Evolutionary conservation across 495 filamentous ascomycete species (phyloP), one percentile per base, ranked within the genome.

Genomic region (Hyaloscypha variabilis): DNA sequence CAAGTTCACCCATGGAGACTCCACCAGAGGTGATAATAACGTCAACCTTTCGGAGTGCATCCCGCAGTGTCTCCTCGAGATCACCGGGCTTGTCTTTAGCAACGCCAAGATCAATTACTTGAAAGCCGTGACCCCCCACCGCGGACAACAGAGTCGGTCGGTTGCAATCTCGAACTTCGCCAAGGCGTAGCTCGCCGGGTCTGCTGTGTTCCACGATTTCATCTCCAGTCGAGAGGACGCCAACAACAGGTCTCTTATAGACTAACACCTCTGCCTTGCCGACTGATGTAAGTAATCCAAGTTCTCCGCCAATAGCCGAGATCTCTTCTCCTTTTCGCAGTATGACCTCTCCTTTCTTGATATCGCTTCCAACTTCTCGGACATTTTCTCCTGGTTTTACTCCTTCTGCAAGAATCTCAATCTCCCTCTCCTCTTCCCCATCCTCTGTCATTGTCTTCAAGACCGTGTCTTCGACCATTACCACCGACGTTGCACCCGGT

Each of bases 1-100:
- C 95, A 1, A 97, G 87, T 77, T 99, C 95, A 65, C 95, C 95
- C 95, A 99, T 99, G 17, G 93, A 97, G 24, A 97, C 95, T 23
- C 95, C 96, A 34, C 95, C 95, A 0, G 91, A 94, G 14, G 96
- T 98, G 68, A 99, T 87, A 57, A 98, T 83, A 28, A 98, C 82
- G 70, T 97, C 93, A 26, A 89, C 87, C 42, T 81, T 79, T 25
- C 88, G 84, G 54, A 98, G 75, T 23, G 91, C 91, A 66, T 84
- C 81, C 6, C 92, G 85, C 14, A 99, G 82, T 26, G 82, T 86
- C 63, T 89, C 78, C 71, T 96, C 94, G 10, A 99, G 83, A 19
- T 88, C 84, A n/a, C 86, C 88, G 0, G 87, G 70, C 77, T 84
- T 91, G 76, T 99, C 95, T 42, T 82, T 85, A 17, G 88, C 92